These are phyloP conservation scores for Orobanche coerulescens DNA, from an alignment of 257 asterid genomes.

Conservation along the genomic window DNA sequence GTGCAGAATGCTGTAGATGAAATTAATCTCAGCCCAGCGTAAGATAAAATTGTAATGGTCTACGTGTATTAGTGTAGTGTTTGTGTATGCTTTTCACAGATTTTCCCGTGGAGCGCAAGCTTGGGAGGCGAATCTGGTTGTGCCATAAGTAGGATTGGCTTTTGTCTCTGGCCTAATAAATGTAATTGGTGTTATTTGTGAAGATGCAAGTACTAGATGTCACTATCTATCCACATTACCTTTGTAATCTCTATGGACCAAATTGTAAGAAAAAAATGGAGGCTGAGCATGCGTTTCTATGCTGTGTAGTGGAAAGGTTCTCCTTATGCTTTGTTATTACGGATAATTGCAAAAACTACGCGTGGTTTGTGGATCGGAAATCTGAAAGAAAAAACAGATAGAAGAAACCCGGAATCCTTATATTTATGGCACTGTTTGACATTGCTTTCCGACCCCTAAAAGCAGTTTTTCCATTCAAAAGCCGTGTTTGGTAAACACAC, in stretches of 20 bases:
- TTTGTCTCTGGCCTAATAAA: conserved; percentile 35
- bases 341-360: background rate
- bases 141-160: conserved; percentile 32
- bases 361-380: too few species aligned
- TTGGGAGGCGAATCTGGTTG: conserved; percentile 45
- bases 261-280: conserved; percentile 11
- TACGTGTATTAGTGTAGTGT: conserved; percentile 31
- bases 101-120: conserved; percentile 64
- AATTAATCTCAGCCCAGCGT: conserved; percentile 23
- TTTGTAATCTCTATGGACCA: conserved; percentile 6
- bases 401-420: too few species aligned
- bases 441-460: too few species aligned
- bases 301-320: background rate
- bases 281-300: conserved; percentile 11
- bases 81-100: conserved; percentile 33
- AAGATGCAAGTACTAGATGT: conserved; percentile 29
- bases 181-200: conserved; percentile 26
- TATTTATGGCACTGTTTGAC: too few species aligned
- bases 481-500: too few species aligned
- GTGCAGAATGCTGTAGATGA: conserved; percentile 28
- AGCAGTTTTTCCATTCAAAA: too few species aligned
- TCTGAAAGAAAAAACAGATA: too few species aligned
- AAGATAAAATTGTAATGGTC: conserved; percentile 23
- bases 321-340: too few species aligned
- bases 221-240: conserved; percentile 9